Evolutionary conservation across 2,329 filamentous ascomycete species (phyloP).

Genomic region (Claviceps paspali): DNA sequence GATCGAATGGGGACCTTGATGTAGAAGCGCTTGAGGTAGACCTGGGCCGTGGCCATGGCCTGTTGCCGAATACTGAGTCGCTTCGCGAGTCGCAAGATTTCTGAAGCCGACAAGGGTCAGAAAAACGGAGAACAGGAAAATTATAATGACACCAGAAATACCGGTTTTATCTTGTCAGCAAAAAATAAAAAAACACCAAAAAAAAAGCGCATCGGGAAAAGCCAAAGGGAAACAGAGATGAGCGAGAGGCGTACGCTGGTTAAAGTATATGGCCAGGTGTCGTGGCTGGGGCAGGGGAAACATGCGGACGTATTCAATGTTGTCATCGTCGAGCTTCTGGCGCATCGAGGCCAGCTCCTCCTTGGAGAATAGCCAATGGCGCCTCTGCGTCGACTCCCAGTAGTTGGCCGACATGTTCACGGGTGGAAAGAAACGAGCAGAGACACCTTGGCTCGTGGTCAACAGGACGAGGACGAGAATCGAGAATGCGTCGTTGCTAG

Average conservation of each 20-base stretch:
- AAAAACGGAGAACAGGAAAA: no score
- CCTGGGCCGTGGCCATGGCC: conserved; percentile 80
- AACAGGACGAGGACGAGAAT: no score
- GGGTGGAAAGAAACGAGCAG: conserved; percentile 6
- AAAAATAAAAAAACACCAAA: no score
- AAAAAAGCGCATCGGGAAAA: background rate
- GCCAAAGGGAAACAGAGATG: background rate
- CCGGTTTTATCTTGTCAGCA: conserved; percentile 1
- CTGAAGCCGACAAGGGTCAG: no score
- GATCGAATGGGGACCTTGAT: conserved; percentile 77
- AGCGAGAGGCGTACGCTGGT: conserved; percentile 45
- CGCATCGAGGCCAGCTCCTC: conserved; percentile 64
- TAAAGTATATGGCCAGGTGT: conserved; percentile 81
- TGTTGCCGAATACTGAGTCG: conserved; percentile 78
- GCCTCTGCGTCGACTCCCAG: conserved; percentile 87
- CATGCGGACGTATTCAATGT: conserved; percentile 57
- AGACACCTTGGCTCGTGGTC: conserved; percentile 1
- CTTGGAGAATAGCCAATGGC: conserved; percentile 80
- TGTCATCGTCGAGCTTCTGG: conserved; percentile 60
- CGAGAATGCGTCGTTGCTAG: background rate
- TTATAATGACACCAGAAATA: no score
- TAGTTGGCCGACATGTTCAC: conserved; percentile 80
- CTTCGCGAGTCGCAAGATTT: conserved; percentile 70
- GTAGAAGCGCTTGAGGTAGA: conserved; percentile 93
- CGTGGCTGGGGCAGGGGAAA: conserved; percentile 71